phyloP scores from a whole-genome alignment of 768 basidiomycete species.

The Mycena chlorophos region DNA sequence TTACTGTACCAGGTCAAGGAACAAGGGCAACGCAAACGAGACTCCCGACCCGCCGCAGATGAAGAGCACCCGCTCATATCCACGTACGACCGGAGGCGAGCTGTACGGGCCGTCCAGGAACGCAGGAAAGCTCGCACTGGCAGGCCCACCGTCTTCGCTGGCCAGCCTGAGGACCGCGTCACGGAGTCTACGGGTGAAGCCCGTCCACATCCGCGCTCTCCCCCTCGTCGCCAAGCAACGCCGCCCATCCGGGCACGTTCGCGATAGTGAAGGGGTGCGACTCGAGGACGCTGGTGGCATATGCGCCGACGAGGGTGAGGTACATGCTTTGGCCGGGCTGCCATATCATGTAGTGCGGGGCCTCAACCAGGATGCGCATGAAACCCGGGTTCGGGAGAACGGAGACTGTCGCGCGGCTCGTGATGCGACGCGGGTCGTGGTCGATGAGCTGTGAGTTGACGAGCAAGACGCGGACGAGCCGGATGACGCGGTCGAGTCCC shows the following conservation, averaged over 20 bases:
- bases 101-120: slow-evolving; percentile 44
- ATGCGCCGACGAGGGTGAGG: slow-evolving; percentile 39
- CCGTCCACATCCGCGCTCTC: slow-evolving; percentile 33
- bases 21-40: slow-evolving; percentile 46
- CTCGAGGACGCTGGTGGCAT: slow-evolving; percentile 33
- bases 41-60: slow-evolving; percentile 53
- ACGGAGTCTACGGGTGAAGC: slow-evolving; percentile 48
- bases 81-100: slow-evolving; percentile 34
- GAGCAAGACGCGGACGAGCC: slow-evolving; percentile 35
- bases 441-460: slow-evolving; percentile 32
- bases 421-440: slow-evolving; percentile 28
- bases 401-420: slow-evolving; percentile 25
- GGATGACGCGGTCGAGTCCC: slow-evolving; percentile 43
- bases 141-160: not conserved
- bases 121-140: slow-evolving; percentile 8
- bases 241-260: slow-evolving; percentile 17
- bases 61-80: slow-evolving; percentile 41
- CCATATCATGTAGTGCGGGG: slow-evolving; percentile 34
- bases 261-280: slow-evolving; percentile 50
- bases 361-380: slow-evolving; percentile 38
- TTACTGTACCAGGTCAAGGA: slow-evolving; percentile 45
- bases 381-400: slow-evolving; percentile 37
- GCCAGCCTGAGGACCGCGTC: slow-evolving; percentile 2
- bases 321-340: slow-evolving; percentile 45
- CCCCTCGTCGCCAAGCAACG: not conserved